Evolutionary conservation across 345 rosid species (phyloP), one percentile per base, ranked within the genome.

Genomic region (Melaleuca quinquenervia): DNA sequence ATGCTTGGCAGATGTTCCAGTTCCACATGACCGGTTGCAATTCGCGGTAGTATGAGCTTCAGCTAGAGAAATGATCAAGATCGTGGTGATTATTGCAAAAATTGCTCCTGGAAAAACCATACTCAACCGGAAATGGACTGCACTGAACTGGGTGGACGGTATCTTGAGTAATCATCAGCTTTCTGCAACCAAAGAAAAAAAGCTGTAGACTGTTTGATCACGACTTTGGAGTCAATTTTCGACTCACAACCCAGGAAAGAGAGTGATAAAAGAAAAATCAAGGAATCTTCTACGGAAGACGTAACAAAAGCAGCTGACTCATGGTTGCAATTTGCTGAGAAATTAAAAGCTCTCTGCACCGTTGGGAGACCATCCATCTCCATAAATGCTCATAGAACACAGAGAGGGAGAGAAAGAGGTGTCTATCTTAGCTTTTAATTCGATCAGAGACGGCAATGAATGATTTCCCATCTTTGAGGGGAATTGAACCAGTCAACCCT

Each of bases 1-100:
- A 6, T 6, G 11, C 18, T 44, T 87, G 32, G 84, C 44, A 12
- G 74, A 87, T 44, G 88, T 74, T 22, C 87, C 89, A 3, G 8
- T 55, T 41, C 90, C 93, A 84, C 99, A 96, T 5, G 82, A 52
- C 16, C 87, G 83, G 3, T 1, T 6, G 91, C 96, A 94, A 90
- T 93, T 88, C 78, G 24, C 11, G 78, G 45, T 11, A 64, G 32
- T 64, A 14, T 50, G 75, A 60, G 92, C 91, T 83, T 55, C 82
- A 11, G 83, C 70, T 54, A 74, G 44, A 6, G 55, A 54, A 53
- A 82, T 16, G 7, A 85, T 16, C 7, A 84, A 86, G 20, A 89
- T n/a, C 36, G 84, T 5, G 27, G 87, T 6, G 36, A 87, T 26
- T 8, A 76, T 21, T 49, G 51, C 64, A 11, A 84, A 21, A 36